Base-by-base conservation (phyloP, 495 filamentous ascomycete genomes). In the Penicillium malachiteum region DNA sequence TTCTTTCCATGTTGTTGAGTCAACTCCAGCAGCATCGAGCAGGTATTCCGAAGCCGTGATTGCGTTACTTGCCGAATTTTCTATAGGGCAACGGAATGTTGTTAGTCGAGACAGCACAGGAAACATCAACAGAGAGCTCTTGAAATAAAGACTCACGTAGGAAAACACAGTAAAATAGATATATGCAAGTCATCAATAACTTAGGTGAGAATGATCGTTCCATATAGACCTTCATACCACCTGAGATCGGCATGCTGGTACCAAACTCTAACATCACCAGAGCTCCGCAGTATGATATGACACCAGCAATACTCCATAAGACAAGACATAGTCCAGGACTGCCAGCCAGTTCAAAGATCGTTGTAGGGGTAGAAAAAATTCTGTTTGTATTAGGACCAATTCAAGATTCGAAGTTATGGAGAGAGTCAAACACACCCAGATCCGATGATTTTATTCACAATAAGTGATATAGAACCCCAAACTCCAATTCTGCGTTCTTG, bases 141-240 rank as follows among this genome's bases (percentile, higher is more conserved):
- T 14, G 13, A 35, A 12, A 38, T 35, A 12, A 8, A 31, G 13
- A 50, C 61, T 45, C 11, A 64, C 61, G 65, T 3, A 68, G 49
- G 33, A 68, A 61, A 13, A 62, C 49, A 45, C 65, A 68, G 43
- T 63, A 68, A 21, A 68, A 65, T 14, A 68, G 52, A 42, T 68
- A 68, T 1, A 64, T 49, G 40, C 65, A 68, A 6, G 85, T 84
- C 1, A 81, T 80, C 16, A 91, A 69, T 52, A 86, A 82, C n/a
- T 79, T 78, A 0, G 87, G 87, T 35, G 62, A 56, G 39, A 57
- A 68, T 3, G 62, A 62, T 10, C 59, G 54, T 58, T 91, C 87
- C 37, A 90, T 81, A 57, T 91, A 91, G 26, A 89, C 82, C 64
- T 89, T 89, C 41, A 81, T 77, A 12, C 86, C 87, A 5, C 87